Evolutionary conservation across 1,139 yeast species (phyloP).

Genomic region (Kurtzmaniella quercitrusa): DNA sequence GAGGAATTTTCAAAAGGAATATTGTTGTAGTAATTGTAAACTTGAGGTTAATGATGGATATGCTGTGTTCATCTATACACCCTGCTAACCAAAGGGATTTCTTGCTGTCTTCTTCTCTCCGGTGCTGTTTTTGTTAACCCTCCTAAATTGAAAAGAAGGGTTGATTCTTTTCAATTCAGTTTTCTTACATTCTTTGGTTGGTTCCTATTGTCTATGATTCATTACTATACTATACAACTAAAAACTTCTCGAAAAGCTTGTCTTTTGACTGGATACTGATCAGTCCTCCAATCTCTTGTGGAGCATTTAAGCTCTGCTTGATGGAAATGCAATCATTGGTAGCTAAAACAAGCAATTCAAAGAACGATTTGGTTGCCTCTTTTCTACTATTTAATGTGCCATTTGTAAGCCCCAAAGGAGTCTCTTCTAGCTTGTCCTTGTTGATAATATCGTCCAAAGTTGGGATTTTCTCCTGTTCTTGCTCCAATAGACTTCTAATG

Average conservation of each 20-base stretch:
- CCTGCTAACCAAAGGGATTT: too few species aligned
- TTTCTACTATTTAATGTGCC: slow-evolving; percentile 36
- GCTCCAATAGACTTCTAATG: slow-evolving; percentile 25
- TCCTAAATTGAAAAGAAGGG: too few species aligned
- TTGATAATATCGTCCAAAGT: slow-evolving; percentile 20
- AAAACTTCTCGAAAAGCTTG: slow-evolving; percentile 41
- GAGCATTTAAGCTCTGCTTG: slow-evolving; percentile 40
- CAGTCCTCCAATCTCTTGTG: slow-evolving; percentile 48
- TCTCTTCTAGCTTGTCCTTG: slow-evolving; percentile 23
- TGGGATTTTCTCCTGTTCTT: slow-evolving; percentile 13
- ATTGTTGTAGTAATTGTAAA: too few species aligned
- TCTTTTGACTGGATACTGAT: slow-evolving; percentile 53
- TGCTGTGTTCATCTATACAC: too few species aligned
- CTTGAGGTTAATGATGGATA: too few species aligned
- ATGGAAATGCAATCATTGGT: slow-evolving; percentile 68
- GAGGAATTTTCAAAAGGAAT: too few species aligned
- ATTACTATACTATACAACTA: slow-evolving; percentile 10
- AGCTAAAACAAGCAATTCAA: slow-evolving; percentile 79
- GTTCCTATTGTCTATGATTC: not conserved
- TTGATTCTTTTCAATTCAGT: too few species aligned
- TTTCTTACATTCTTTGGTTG: too few species aligned
- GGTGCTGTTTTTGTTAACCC: too few species aligned
- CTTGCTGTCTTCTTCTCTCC: too few species aligned
- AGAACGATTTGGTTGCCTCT: slow-evolving; percentile 73
- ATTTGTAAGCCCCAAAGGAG: slow-evolving; percentile 28